Conservation (phyloP, 2,329 filamentous ascomycete species). For the Diplodia sapinea region DNA sequence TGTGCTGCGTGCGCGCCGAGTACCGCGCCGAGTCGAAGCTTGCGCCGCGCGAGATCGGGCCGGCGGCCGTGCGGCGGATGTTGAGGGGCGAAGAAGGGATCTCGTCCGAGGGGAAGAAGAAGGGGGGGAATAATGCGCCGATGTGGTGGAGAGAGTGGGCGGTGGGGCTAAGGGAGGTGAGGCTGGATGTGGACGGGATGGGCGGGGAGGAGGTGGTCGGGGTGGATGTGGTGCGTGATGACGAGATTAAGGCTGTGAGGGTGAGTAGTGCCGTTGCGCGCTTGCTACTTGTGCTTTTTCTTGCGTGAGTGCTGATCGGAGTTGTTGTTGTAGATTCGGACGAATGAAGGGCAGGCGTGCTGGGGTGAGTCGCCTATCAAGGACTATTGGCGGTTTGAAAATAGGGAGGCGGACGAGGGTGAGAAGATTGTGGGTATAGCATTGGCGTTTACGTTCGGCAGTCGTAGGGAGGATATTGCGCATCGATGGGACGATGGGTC, state of each 20-base stretch:
- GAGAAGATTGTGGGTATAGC: slow-evolving; percentile 28
- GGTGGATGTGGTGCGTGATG: slow-evolving; percentile 32
- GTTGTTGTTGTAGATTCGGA: slow-evolving; percentile 16
- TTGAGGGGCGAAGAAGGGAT: background rate
- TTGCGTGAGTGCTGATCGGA: background rate
- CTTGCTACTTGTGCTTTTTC: too few relatives aligned
- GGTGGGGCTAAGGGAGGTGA: background rate
- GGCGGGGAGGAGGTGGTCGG: slow-evolving; percentile 36
- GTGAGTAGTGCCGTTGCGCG: slow-evolving; percentile 11
- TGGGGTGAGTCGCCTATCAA: slow-evolving; percentile 27
- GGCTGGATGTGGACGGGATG: slow-evolving; percentile 34
- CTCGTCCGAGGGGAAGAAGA: too few relatives aligned
- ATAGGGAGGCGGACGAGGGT: slow-evolving; percentile 27
- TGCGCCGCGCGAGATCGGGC: background rate
- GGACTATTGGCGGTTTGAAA: background rate
- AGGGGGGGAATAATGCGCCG: background rate
- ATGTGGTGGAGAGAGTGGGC: slow-evolving; percentile 9
- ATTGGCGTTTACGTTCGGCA: slow-evolving; percentile 8
- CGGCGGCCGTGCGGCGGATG: background rate
- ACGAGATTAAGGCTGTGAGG: slow-evolving; percentile 33
- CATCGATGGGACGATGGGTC: background rate
- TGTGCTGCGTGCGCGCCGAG: slow-evolving; percentile 12
- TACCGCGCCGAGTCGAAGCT: background rate
- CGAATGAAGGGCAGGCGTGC: slow-evolving; percentile 33
- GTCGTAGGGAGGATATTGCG: background rate